Conservation (phyloP, 768 basidiomycete species). For the Hemileccinum rubropunctum region DNA sequence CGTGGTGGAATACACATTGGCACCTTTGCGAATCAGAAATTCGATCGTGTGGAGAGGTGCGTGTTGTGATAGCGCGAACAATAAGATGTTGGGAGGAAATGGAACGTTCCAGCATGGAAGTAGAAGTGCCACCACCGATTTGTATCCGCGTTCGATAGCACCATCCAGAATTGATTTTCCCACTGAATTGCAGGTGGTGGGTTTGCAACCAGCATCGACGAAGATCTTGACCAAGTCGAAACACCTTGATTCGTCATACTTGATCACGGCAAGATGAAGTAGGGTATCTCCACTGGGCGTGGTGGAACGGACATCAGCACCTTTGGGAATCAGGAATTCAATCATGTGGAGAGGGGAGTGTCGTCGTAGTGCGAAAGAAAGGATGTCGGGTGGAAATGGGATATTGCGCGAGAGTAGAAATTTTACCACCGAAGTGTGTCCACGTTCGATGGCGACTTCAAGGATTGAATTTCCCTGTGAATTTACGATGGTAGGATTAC, state of each 20-base stretch:
- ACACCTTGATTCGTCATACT: neutral
- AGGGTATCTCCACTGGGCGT: neutral
- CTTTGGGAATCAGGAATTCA: neutral
- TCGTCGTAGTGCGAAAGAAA: no score
- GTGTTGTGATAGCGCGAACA: neutral
- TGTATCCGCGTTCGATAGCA: neutral
- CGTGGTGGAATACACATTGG: neutral
- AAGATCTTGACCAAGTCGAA: neutral
- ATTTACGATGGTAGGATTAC: no score
- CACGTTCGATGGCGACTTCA: no score
- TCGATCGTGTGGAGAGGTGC: neutral
- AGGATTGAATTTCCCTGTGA: no score
- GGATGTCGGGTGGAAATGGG: no score
- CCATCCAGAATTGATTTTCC: neutral
- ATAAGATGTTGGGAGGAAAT: neutral
- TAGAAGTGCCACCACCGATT: neutral
- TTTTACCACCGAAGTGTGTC: no score
- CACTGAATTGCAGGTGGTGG: neutral
- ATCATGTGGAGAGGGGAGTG: no score
- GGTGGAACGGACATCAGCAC: neutral
- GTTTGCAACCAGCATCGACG: neutral
- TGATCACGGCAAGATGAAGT: neutral
- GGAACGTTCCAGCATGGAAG: neutral
- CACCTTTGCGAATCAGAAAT: neutral
- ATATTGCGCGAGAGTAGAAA: no score